Conservation (phyloP, 768 basidiomycete genomes). For the Multifurca ochricompacta region DNA sequence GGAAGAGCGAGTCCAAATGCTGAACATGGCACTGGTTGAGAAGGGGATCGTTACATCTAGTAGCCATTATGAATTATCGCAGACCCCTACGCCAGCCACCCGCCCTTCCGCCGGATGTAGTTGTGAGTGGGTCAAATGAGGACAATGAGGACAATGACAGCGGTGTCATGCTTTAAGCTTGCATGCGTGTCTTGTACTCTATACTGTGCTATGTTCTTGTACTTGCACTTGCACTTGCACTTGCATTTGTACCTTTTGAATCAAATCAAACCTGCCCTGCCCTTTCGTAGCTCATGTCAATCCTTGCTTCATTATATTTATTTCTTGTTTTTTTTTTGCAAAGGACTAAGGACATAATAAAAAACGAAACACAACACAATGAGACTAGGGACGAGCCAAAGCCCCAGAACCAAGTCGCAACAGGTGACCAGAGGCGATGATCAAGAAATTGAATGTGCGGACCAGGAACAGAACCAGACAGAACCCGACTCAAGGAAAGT, state of each 20-base stretch:
- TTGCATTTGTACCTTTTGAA: not conserved
- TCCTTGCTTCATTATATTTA: too few relatives aligned
- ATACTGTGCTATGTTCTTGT: not conserved
- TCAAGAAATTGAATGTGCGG: not conserved
- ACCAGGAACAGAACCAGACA: not conserved
- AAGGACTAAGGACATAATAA: too few relatives aligned
- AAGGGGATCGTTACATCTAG: conserved; percentile 39
- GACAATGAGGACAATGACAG: not conserved
- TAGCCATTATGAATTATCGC: conserved; percentile 37
- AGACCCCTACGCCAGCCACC: not conserved
- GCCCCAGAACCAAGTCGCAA: not conserved
- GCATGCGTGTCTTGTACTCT: not conserved
- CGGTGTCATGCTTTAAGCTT: conserved; percentile 14
- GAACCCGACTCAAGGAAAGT: not conserved
- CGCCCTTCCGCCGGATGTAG: not conserved
- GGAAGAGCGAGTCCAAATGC: conserved; percentile 62
- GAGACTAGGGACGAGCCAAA: not conserved
- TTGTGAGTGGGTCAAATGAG: not conserved
- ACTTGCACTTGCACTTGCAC: not conserved
- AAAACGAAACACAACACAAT: not conserved
- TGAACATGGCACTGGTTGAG: conserved; percentile 54
- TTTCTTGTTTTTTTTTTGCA: not conserved
- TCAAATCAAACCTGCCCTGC: too few relatives aligned
- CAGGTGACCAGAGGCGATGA: not conserved
- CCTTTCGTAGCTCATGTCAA: too few relatives aligned